phyloP scores from a whole-genome alignment of 805 yeast genomes.

The Kazachstania taianensis region DNA sequence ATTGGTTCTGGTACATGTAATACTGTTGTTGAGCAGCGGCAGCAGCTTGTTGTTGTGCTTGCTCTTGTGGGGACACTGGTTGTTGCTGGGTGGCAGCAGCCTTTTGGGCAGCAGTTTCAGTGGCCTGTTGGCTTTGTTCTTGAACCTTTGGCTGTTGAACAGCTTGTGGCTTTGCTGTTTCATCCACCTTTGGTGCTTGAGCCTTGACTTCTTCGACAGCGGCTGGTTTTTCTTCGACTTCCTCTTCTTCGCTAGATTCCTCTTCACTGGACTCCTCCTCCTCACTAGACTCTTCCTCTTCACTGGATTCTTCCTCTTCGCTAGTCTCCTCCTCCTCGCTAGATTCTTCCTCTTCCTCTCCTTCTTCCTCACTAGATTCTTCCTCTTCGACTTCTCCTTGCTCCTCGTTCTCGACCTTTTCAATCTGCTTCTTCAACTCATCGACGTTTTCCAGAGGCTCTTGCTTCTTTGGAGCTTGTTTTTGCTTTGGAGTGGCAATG shows the following conservation, averaged over 20 bases:
- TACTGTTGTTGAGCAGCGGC: conserved; percentile 28
- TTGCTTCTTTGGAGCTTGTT: conserved; percentile 2
- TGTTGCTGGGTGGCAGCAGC: conserved; percentile 9
- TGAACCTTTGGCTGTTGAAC: conserved; percentile 7
- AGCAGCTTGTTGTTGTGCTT: conserved; percentile 7
- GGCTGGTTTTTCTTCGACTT: conserved; percentile 3
- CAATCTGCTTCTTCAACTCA: conserved; percentile 30
- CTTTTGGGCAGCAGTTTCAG: conserved; percentile 5
- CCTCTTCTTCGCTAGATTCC: neutral
- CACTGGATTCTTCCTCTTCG: conserved; percentile 4
- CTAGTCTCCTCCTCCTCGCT: conserved; percentile 5
- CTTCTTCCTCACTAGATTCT: conserved; percentile 2
- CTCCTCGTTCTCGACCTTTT: conserved; percentile 7
- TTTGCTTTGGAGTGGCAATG: conserved; percentile 46
- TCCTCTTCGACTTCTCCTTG: conserved; percentile 6
- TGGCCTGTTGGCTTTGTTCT: conserved; percentile 1
- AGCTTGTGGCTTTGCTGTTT: conserved; percentile 7
- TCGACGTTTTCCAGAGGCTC: conserved; percentile 22
- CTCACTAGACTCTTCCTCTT: conserved; percentile 3
- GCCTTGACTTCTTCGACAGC: neutral
- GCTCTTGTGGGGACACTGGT: neutral
- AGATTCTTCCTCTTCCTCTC: conserved; percentile 6
- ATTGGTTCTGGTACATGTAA: conserved; percentile 30
- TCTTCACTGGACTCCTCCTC: conserved; percentile 6
- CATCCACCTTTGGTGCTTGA: conserved; percentile 5